These are phyloP conservation scores for Penicillium pulvis DNA, from an alignment of 495 filamentous ascomycete genomes.

Conservation along the genomic window DNA sequence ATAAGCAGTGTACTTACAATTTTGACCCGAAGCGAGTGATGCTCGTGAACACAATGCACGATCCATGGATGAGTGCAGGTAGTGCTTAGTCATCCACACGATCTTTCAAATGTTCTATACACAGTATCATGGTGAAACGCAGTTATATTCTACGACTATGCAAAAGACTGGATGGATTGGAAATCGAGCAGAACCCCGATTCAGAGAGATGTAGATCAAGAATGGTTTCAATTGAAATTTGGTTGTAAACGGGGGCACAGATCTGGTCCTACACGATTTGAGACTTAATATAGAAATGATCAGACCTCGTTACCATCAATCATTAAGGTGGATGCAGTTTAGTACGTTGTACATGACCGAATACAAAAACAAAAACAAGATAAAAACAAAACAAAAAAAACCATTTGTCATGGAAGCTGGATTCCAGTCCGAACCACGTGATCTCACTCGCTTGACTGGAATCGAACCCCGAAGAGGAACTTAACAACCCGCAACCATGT, in stretches of 20 bases:
- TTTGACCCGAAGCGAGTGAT: constrained; percentile 7
- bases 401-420: too few species aligned
- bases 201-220: neutral
- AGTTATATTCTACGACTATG: neutral
- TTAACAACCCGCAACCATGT: neutral
- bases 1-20: constrained; percentile 6
- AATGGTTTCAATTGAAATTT: neutral
- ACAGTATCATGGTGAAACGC: neutral
- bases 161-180: neutral
- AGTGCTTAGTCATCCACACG: constrained; percentile 8
- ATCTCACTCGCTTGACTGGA: constrained; percentile 6
- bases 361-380: too few species aligned
- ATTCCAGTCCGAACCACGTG: constrained; percentile 4
- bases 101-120: neutral
- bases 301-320: neutral
- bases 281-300: too few species aligned
- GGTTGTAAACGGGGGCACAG: neutral
- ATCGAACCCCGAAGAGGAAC: neutral
- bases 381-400: too few species aligned
- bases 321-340: neutral
- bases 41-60: constrained; percentile 11
- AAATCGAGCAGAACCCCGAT: constrained; percentile 7
- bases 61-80: constrained; percentile 1
- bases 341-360: too few species aligned
- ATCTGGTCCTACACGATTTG: neutral